A percentile compares a stretch with the other conserved stretches of the same genome.
phyloP scores from a whole-genome alignment of 192 early-diverging fungal species.

The Coemansia sp. region DNA sequence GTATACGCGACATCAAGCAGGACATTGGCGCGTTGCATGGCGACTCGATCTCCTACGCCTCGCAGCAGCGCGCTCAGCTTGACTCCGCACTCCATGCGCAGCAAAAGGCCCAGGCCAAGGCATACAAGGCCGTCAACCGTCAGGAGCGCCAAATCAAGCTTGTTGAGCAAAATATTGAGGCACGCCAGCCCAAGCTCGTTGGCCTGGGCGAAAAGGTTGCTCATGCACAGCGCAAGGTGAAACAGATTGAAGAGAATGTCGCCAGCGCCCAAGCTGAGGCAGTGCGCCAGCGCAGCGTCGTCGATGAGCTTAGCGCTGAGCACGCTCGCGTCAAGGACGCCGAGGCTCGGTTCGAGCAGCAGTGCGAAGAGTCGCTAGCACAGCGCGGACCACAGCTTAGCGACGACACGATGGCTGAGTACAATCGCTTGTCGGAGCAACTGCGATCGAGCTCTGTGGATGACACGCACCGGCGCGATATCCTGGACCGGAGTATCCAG shows the following conservation, averaged over 20 bases:
- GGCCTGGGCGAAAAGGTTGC: slow-evolving; percentile 72
- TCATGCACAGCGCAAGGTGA: slow-evolving; percentile 70
- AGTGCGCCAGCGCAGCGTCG: slow-evolving; percentile 57
- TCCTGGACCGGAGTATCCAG: slow-evolving; percentile 66
- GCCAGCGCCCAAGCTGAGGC: slow-evolving; percentile 56
- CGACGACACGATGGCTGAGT: slow-evolving; percentile 56
- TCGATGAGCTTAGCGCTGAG: slow-evolving; percentile 60
- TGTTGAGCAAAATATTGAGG: slow-evolving; percentile 71
- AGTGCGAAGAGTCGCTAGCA: slow-evolving; percentile 38
- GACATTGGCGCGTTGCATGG: slow-evolving; percentile 64
- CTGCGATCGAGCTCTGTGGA: slow-evolving; percentile 65
- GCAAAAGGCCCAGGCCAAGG: slow-evolving; percentile 68
- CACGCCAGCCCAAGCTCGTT: slow-evolving; percentile 48
- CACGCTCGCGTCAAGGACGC: slow-evolving; percentile 58
- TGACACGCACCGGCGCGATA: slow-evolving; percentile 69
- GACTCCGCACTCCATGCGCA: slow-evolving; percentile 64
- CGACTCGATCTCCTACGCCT: slow-evolving; percentile 35
- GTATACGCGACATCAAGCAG: slow-evolving; percentile 61
- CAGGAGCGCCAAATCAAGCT: slow-evolving; percentile 76
- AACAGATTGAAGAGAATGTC: slow-evolving; percentile 63
- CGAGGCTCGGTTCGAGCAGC: slow-evolving; percentile 58
- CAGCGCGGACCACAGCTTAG: slow-evolving; percentile 33
- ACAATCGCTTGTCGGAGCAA: slow-evolving; percentile 69
- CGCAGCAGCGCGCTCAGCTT: slow-evolving; percentile 57
- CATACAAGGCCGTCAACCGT: slow-evolving; percentile 70